Evolutionary conservation across 495 filamentous ascomycete genomes (phyloP).

Genomic region (Rusavskia elegans): DNA sequence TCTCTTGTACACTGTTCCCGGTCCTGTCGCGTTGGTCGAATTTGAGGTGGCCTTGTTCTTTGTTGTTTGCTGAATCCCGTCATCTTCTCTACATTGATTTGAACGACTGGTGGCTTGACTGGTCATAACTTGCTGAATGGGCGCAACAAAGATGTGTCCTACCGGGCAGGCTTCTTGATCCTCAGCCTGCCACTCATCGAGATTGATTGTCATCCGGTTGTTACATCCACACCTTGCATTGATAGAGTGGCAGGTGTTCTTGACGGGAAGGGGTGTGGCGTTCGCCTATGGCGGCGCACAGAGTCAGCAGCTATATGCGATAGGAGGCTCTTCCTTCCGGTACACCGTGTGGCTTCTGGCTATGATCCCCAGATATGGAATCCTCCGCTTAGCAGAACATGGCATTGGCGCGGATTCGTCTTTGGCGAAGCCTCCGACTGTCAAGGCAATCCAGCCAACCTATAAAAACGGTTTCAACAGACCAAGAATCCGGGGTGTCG

Average conservation of each 20-base stretch:
- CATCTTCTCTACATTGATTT: no score
- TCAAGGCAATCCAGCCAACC: background rate
- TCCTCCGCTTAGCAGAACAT: background rate
- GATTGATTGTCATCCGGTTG: background rate
- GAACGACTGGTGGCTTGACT: no score
- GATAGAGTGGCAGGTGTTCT: background rate
- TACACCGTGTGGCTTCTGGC: background rate
- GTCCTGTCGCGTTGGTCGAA: no score
- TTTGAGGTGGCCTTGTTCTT: no score
- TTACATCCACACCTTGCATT: background rate
- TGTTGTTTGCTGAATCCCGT: no score
- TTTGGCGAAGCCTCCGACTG: background rate
- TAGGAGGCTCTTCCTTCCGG: background rate
- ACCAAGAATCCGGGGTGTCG: background rate
- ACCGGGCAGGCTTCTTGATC: background rate
- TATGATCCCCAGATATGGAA: background rate
- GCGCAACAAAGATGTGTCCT: no score
- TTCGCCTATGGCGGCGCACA: background rate
- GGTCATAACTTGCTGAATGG: no score
- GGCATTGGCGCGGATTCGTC: background rate
- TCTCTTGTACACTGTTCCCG: no score
- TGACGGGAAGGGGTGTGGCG: background rate
- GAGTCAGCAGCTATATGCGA: conserved; percentile 1
- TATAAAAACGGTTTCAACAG: background rate
- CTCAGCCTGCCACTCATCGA: background rate